Percentiles rank a stretch among this genome's conserved stretches.
These are phyloP conservation scores for Fusarium neocosmosporiellum DNA, from an alignment of 2,329 filamentous ascomycete genomes.

Conservation along the genomic window DNA sequence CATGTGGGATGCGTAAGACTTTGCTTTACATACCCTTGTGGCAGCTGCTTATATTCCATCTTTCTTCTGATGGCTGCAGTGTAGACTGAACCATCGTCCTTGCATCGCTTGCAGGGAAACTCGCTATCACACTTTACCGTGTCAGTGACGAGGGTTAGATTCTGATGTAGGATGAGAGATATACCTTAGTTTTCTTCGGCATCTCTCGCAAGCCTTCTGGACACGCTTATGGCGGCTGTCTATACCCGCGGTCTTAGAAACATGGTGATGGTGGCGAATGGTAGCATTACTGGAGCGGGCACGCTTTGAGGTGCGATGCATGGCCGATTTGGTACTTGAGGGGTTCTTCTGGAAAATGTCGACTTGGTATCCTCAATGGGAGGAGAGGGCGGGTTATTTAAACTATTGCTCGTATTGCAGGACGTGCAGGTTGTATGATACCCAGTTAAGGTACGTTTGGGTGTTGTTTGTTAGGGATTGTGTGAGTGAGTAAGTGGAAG, in stretches of 20 bases:
- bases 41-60: slow-evolving; percentile 73
- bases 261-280: slow-evolving; percentile 49
- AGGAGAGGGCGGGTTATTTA: neutral
- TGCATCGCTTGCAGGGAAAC: slow-evolving; percentile 73
- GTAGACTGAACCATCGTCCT: slow-evolving; percentile 72
- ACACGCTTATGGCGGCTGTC: slow-evolving; percentile 71
- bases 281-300: slow-evolving; percentile 23
- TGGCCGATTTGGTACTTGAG: neutral
- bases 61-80: slow-evolving; percentile 71
- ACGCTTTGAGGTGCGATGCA: neutral
- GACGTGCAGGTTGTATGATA: too few species aligned
- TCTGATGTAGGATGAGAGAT: neutral
- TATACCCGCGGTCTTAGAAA: slow-evolving; percentile 47
- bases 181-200: slow-evolving; percentile 76
- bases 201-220: slow-evolving; percentile 74
- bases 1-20: too few species aligned
- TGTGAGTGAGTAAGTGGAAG: neutral
- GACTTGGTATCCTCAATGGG: neutral
- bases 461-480: neutral
- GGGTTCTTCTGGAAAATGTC: neutral
- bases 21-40: slow-evolving; percentile 69
- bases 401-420: too few species aligned
- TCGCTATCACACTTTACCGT: slow-evolving; percentile 69
- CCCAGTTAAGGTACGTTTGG: neutral
- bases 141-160: slow-evolving; percentile 2